Percentiles rank a stretch among this genome's conserved stretches.
Evolutionary conservation across 2,329 filamentous ascomycete genomes (phyloP).

Genomic region (Fusarium sterilihyphosum): DNA sequence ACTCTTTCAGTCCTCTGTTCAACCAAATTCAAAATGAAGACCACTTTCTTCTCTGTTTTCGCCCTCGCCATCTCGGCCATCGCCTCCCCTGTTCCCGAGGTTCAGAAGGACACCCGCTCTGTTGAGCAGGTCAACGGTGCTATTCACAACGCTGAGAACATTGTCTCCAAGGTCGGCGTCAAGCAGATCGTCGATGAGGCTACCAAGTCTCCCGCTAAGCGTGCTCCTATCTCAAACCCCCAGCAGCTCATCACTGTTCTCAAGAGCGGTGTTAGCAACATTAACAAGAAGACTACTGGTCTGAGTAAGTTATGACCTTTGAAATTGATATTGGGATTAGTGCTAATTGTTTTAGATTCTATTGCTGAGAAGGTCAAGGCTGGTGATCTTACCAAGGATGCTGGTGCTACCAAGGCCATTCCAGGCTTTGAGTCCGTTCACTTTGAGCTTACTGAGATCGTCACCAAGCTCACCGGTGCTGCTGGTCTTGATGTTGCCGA

Average conservation of each 20-base stretch:
- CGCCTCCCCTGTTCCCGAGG: conserved; percentile 30
- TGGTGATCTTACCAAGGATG: conserved; percentile 36
- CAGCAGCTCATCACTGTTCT: conserved; percentile 11
- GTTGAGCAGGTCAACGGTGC: conserved; percentile 9
- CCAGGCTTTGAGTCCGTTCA: conserved; percentile 32
- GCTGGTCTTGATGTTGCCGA: conserved; percentile 33
- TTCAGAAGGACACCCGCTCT: neutral
- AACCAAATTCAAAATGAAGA: conserved; percentile 38
- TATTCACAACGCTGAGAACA: neutral
- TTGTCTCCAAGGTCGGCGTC: neutral
- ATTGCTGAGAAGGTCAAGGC: conserved; percentile 36
- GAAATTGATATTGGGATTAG: accelerated
- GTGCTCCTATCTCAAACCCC: neutral
- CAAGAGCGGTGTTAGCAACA: neutral
- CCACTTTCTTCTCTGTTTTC: conserved; percentile 39
- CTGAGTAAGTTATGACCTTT: neutral
- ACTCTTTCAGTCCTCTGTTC: neutral
- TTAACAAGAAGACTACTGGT: conserved; percentile 16
- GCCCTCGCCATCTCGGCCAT: conserved; percentile 36
- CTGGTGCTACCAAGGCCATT: conserved; percentile 21
- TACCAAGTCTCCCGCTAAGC: neutral
- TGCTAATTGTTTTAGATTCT: conserved; percentile 3
- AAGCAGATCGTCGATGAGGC: conserved; percentile 2
- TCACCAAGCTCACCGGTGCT: conserved; percentile 37
- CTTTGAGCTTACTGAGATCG: conserved; percentile 37